Evolutionary conservation across 345 rosid genomes (phyloP).

Genomic region (Physaria fendleri): DNA sequence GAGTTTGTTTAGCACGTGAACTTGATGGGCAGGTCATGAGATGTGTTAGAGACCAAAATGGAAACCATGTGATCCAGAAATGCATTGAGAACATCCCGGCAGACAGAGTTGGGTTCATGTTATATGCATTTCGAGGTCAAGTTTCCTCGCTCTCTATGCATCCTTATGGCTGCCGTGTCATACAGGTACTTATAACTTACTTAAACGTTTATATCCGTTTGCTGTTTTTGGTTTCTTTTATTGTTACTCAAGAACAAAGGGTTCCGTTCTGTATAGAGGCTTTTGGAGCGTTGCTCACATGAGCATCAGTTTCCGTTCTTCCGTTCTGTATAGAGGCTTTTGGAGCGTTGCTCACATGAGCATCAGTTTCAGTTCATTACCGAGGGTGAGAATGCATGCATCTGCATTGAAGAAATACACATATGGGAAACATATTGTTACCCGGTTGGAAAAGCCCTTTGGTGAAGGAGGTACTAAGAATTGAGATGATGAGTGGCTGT

Average conservation of each 20-base stretch:
- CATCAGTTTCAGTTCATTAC: conserved; percentile 46
- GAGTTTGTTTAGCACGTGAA: conserved; percentile 50
- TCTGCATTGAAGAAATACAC: conserved; percentile 71
- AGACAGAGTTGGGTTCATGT: conserved; percentile 52
- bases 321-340: conserved; percentile 44
- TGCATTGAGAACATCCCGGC: conserved; percentile 60
- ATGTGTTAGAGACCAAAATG: conserved; percentile 82
- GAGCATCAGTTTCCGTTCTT: conserved; percentile 37
- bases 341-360: conserved; percentile 58
- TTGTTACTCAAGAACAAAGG: background rate
- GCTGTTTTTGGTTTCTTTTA: conserved; percentile 5
- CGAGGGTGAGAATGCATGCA: conserved; percentile 48
- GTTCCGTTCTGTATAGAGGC: conserved; percentile 39
- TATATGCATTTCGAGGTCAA: conserved; percentile 54
- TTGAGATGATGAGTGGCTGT: conserved; percentile 8
- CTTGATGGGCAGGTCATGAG: conserved; percentile 76
- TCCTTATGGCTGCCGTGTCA: conserved; percentile 84
- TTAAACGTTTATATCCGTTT: background rate
- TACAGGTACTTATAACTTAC: conserved; percentile 43
- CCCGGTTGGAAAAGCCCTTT: conserved; percentile 51
- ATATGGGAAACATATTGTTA: conserved; percentile 70
- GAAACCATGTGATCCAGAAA: conserved; percentile 83
- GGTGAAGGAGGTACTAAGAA: conserved; percentile 53
- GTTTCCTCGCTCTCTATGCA: conserved; percentile 67
- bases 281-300: conserved; percentile 58